Evolutionary conservation across 768 basidiomycete genomes (phyloP).

Genomic region (Panaeolus papilionaceus): DNA sequence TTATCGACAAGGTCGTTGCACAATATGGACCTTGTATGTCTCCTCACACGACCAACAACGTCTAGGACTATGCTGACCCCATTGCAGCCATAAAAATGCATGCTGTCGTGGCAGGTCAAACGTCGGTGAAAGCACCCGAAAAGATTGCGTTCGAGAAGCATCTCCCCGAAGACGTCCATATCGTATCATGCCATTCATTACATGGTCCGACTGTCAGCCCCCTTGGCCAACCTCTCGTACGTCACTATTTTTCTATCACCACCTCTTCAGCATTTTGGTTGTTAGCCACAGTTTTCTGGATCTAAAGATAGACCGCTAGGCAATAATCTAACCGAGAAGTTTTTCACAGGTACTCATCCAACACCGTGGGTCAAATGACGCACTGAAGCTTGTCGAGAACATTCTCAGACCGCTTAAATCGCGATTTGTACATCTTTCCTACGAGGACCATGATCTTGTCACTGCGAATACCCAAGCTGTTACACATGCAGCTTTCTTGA

Average conservation of each 20-base stretch:
- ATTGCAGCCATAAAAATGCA: constrained; percentile 87
- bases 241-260: constrained; percentile 25
- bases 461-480: constrained; percentile 99
- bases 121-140: constrained; percentile 96
- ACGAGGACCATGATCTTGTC: constrained; percentile 94
- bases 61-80: constrained; percentile 5
- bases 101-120: constrained; percentile 94
- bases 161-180: constrained; percentile 85
- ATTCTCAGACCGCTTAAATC: constrained; percentile 83
- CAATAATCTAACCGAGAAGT: constrained; percentile 4
- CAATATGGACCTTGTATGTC: constrained; percentile 91
- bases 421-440: constrained; percentile 91
- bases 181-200: constrained; percentile 93
- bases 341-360: constrained; percentile 79
- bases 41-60: constrained; percentile 7
- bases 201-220: constrained; percentile 93
- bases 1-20: constrained; percentile 80
- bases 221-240: constrained; percentile 87
- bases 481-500: constrained; percentile 96
- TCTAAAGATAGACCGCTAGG: not conserved
- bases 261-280: not conserved
- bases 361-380: constrained; percentile 79
- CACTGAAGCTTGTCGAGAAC: constrained; percentile 78
- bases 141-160: constrained; percentile 86
- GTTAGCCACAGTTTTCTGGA: not conserved